phyloP scores from a whole-genome alignment of 2,329 filamentous ascomycete species.

The Pyrenochaeta sp. region DNA sequence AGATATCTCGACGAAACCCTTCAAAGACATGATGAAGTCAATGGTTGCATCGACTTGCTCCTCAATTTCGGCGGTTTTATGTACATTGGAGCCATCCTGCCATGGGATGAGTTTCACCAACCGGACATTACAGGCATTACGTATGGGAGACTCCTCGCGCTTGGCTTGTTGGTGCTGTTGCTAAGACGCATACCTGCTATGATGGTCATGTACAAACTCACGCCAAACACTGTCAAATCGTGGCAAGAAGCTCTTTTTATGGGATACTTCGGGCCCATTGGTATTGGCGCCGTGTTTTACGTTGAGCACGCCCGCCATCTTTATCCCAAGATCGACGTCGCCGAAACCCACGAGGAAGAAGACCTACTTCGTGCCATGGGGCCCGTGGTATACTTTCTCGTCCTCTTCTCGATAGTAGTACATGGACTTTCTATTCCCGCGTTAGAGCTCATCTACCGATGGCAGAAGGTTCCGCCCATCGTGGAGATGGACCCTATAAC shows the following conservation, averaged over 20 bases:
- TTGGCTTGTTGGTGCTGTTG: slow-evolving; percentile 62
- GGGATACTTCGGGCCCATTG: slow-evolving; percentile 63
- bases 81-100: slow-evolving; percentile 65
- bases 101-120: slow-evolving; percentile 64
- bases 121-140: slow-evolving; percentile 64
- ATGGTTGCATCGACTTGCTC: slow-evolving; percentile 65
- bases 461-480: slow-evolving; percentile 53
- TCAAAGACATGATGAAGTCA: slow-evolving; percentile 68
- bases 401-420: slow-evolving; percentile 57
- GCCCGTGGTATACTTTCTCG: slow-evolving; percentile 59
- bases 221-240: slow-evolving; percentile 61
- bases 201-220: slow-evolving; percentile 63
- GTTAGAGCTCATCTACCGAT: slow-evolving; percentile 52
- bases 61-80: slow-evolving; percentile 70
- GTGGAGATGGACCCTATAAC: slow-evolving; percentile 43
- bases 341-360: slow-evolving; percentile 52
- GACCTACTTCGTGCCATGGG: slow-evolving; percentile 51
- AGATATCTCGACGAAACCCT: slow-evolving; percentile 64
- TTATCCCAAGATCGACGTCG: slow-evolving; percentile 53
- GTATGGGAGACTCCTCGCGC: slow-evolving; percentile 57
- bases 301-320: slow-evolving; percentile 56
- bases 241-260: slow-evolving; percentile 69
- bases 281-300: slow-evolving; percentile 55
- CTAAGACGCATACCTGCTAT: slow-evolving; percentile 67
- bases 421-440: slow-evolving; percentile 60